phyloP scores from a whole-genome alignment of 2,329 filamentous ascomycete species.

The Beauveria sp. region DNA sequence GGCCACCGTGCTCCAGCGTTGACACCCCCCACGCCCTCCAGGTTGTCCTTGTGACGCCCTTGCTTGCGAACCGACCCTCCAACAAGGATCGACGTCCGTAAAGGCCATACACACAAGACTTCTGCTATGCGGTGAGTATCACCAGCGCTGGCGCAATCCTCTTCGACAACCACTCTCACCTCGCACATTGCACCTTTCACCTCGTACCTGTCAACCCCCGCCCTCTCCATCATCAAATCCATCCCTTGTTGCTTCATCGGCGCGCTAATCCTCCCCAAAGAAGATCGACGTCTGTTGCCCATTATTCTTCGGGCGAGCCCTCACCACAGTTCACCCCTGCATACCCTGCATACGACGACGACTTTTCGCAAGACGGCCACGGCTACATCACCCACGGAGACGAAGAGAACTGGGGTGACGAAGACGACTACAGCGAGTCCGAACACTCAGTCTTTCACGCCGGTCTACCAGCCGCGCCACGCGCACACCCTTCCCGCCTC shows the following conservation, averaged over 20 bases:
- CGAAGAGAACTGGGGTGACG: constrained; percentile 8
- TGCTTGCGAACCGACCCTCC: constrained; percentile 10
- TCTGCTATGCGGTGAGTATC: constrained; percentile 39
- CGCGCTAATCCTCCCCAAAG: constrained; percentile 6
- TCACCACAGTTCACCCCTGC: constrained; percentile 5
- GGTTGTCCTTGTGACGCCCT: constrained; percentile 8
- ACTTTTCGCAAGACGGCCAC: constrained; percentile 2
- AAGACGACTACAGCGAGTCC: constrained; percentile 4
- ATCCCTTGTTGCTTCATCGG: neutral
- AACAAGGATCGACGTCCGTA: constrained; percentile 10
- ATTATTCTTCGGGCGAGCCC: constrained; percentile 9
- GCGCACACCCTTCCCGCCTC: constrained; percentile 19
- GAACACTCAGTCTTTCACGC: constrained; percentile 1
- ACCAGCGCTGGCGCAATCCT: constrained; percentile 11
- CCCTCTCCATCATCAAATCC: neutral
- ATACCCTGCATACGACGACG: neutral
- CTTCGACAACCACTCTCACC: constrained; percentile 8
- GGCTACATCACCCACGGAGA: constrained; percentile 7
- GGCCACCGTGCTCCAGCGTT: constrained; percentile 6
- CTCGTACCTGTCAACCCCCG: constrained; percentile 1
- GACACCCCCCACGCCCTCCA: neutral
- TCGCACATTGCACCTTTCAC: too few species aligned
- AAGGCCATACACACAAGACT: constrained; percentile 6
- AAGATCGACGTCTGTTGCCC: constrained; percentile 8
- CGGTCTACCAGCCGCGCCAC: neutral